Evolutionary conservation across 2,329 filamentous ascomycete species (phyloP), one percentile per base, ranked within the genome.

Genomic region (Aspergillus melleus): DNA sequence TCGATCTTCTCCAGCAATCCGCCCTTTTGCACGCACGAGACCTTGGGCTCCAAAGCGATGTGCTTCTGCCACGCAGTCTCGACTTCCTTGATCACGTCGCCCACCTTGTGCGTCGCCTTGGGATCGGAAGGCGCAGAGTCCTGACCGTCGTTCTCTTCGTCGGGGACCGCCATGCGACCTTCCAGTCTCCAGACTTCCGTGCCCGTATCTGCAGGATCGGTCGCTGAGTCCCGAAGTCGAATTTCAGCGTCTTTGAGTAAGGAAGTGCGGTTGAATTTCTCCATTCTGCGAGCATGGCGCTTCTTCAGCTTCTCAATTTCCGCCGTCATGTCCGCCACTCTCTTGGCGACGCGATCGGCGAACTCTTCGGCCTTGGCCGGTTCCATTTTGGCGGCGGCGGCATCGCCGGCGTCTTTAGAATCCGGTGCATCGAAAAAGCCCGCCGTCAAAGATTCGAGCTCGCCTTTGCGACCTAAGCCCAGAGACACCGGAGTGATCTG

Each of bases 401-500:
- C 62, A 29, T 61, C 68, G 47, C 74, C 71, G 57, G 73, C 66
- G 44, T 67, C 56, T 19, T 76, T 74, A 44, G 73, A 68, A 63
- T 76, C 61, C 5, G 84, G 83, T 2, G 84, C 81, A 59, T 95
- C 88, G 58, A 97, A 92, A 58, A 97, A 91, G 5, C 91, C 92
- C 39, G 91, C 88, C 0, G 95, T 98, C 56, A 98, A 79, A 0
- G 85, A 83, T 24, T 90, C 88, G 20, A 99, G 82, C 74, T 93
- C 90, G 42, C 95, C 95, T 75, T 88, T 90, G 54, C 90, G 84
- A 4, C 95, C 95, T 10, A 98, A 81, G 0, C 92, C 92, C 36
- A 98, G 85, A 72, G 96, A 93, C 2, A 92, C 87, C 0, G 94
- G 92, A 9, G 89, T 86, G 59, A 99, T 96, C 72, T 96, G 91